Evolutionary conservation across 2,329 filamentous ascomycete species (phyloP).

Genomic region (Alternaria gaisen): DNA sequence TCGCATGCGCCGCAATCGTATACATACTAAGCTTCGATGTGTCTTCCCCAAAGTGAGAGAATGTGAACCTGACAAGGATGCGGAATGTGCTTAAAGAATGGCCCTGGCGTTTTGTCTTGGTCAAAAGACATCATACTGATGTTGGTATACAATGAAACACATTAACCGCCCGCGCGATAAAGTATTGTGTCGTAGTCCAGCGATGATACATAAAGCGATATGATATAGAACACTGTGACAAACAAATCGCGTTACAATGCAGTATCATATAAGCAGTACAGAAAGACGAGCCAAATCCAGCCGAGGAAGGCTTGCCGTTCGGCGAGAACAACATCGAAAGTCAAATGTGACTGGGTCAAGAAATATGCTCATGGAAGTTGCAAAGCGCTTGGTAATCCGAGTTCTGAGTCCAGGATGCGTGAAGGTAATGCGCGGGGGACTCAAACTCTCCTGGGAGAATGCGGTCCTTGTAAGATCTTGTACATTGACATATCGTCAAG

Average conservation of each 20-base stretch:
- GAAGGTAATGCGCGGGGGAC: neutral
- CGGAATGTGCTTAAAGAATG: conserved; percentile 21
- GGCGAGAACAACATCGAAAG: neutral
- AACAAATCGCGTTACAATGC: neutral
- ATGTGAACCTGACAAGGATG: conserved; percentile 3
- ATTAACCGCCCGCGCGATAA: neutral
- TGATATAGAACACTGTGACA: neutral
- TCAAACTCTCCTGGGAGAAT: neutral
- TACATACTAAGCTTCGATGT: conserved; percentile 4
- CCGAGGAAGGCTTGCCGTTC: neutral
- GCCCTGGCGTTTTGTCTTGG: conserved; percentile 28
- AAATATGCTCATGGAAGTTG: neutral
- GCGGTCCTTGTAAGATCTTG: neutral
- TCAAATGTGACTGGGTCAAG: neutral
- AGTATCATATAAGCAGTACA: neutral
- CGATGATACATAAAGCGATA: neutral
- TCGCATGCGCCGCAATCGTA: conserved; percentile 2
- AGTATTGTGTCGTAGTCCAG: neutral
- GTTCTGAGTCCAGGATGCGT: neutral
- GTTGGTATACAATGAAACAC: neutral
- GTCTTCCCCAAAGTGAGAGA: neutral
- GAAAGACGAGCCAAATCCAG: neutral
- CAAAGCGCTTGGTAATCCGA: neutral
- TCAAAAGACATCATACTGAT: conserved; percentile 7
- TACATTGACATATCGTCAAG: neutral